Conservation (phyloP, 2,329 filamentous ascomycete species). For the Microdochium nivale region DNA sequence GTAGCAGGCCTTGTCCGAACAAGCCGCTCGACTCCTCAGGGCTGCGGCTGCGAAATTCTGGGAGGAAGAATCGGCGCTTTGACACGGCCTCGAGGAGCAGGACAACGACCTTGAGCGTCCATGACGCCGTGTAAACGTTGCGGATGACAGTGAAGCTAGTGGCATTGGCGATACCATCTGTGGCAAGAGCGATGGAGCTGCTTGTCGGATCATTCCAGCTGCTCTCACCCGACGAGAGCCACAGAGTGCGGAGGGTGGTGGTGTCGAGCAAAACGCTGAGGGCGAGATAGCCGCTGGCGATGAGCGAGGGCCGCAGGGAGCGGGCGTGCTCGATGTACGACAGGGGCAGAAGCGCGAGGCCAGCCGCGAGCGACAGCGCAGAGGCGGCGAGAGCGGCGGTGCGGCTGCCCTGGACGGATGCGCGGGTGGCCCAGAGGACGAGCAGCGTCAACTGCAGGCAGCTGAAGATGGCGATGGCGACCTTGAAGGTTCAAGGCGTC, state of each 20-base stretch:
- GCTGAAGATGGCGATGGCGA: background rate
- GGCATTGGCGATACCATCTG: background rate
- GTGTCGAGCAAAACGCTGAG: background rate
- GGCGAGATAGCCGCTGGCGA: background rate
- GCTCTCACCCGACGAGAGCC: background rate
- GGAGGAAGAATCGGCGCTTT: background rate
- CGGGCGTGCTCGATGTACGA: background rate
- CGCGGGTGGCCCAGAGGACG: background rate
- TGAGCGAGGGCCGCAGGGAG: background rate
- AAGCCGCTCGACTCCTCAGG: background rate
- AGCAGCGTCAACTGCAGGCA: background rate
- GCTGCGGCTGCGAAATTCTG: background rate
- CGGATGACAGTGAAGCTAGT: background rate
- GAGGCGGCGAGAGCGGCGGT: background rate
- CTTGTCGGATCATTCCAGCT: too few relatives aligned
- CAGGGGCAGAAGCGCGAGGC: background rate
- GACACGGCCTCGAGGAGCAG: background rate
- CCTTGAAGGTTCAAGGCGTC: background rate
- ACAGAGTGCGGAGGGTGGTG: background rate
- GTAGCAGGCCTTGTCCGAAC: background rate
- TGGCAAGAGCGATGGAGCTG: too few relatives aligned
- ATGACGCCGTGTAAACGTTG: background rate
- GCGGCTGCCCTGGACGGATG: background rate
- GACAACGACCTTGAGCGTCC: background rate
- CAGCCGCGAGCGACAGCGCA: background rate